Evolutionary conservation across 2,329 filamentous ascomycete species (phyloP), one percentile per base, ranked within the genome.

Genomic region (Cladophialophora exuberans): DNA sequence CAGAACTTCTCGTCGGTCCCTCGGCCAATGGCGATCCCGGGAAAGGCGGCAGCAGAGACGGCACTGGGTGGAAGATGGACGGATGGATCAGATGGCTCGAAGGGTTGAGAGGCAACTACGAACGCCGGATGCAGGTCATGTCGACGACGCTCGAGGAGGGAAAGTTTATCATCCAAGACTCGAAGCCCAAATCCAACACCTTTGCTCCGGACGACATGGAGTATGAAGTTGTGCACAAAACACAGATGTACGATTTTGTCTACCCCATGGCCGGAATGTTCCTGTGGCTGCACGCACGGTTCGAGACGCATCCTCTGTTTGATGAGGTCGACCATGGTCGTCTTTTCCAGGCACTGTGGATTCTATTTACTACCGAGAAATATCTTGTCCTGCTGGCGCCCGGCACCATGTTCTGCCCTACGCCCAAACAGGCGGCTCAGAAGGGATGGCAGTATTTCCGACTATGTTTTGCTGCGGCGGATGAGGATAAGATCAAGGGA

Each of bases 1-100:
- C 88, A 3, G 85, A 90, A 70, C 76, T 91, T 13, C 70, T 97
- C 64, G 83, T 94, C 65, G 89, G 89, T 1, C 83, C 87, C 1
- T 57, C 59, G 5, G 26, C 42, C 9, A 48, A 56, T 3, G 83
- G 86, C 62, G 76, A 81, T 35, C 73, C 79, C 2, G 75, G 78
- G 3, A 65, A 73, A 70, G 58, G 77, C 67, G 73, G 81, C 20
- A 73, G 79, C 2, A 70, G 71, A 31, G 73, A 77, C 54, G 79
- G 83, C 33, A 75, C 78, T 41, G 80, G 88, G 55, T 97, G 92
- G 92, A 80, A 89, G 65, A 83, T 86, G 60, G 84, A 86, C 57
- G 92, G 92, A 61, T 97, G 90, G 90, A 87, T 96, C 11, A 86
- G 89, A 62, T 97, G 92, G 92, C 83, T 97, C 20, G 88, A 87